These are phyloP conservation scores for Raddia distichophylla DNA, from an alignment of 176 grass and related monocot species.

Conservation along the genomic window DNA sequence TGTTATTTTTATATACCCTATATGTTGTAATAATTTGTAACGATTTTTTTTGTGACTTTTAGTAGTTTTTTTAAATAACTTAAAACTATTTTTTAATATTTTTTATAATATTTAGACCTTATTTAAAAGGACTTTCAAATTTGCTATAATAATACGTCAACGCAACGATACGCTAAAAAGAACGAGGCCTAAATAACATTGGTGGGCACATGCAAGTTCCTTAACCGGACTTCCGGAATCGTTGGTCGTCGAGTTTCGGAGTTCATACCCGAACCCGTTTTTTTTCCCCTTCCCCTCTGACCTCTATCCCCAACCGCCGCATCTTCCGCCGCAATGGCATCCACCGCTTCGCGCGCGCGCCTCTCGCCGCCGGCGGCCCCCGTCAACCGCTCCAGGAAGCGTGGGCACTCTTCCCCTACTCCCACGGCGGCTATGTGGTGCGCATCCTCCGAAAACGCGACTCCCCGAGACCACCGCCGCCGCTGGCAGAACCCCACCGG, in stretches of 20 bases:
- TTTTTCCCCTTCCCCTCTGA: constrained; percentile 1
- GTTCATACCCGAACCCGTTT: background rate
- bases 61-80: no score
- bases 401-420: constrained; percentile 33
- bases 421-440: background rate
- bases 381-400: constrained; percentile 34
- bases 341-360: constrained; percentile 32
- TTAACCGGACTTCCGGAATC: no score
- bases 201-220: no score
- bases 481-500: constrained; percentile 41
- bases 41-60: no score
- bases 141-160: no score
- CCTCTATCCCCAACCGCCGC: background rate
- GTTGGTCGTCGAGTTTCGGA: background rate
- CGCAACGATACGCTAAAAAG: no score
- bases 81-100: no score
- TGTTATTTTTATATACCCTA: no score
- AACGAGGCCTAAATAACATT: no score
- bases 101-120: no score
- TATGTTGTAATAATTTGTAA: no score
- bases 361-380: constrained; percentile 34
- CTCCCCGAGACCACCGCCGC: constrained; percentile 16
- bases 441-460: background rate
- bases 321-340: constrained; percentile 42
- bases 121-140: no score